Base-by-base conservation (phyloP, 257 asterid genomes). In the Verbascum thapsus region DNA sequence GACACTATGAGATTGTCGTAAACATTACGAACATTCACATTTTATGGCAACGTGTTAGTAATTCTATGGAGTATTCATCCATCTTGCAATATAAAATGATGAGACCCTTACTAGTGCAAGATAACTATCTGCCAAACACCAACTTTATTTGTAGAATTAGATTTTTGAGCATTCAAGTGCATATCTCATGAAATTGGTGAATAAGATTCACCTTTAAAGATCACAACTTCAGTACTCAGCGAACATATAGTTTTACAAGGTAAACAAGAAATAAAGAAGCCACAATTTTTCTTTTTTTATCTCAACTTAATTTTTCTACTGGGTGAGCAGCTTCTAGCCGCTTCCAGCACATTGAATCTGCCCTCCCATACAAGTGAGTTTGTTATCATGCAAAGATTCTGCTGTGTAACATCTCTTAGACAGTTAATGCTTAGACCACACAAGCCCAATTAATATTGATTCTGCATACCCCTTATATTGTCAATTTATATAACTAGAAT, bases 1-100 rank as follows among this genome's bases (percentile, higher is more conserved):
- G 35, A 61, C 7, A 19, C 10, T 49, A 55, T 58, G 44, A 75
- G 65, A 42, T 20, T 48, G 44, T 13, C 16, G 20, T 22, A 55
- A 2, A 3, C 48, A 37, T 17, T 16, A 38, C 18, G 16, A 38
- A 63, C 40, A 26, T 12, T 22, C 43, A 49, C 22, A 41, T 47
- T 34, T 48, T 48, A 53, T 1, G 17, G 54, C 22, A 53, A 34
- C 66, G 38, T 18, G 7, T 10, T 8, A n/a, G 23, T 34, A 18
- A 41, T 13, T 40, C n/a, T 3, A 51, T 18, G 43, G 43, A 16
- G 11, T 52, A 15, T 23, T 26, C 38, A 58, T 32, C 47, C 8
- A 13, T 8, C 19, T 39, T 8, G 48, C 45, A 8, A 16, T 35
- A 59, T 37, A 51, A 15, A 55, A 34, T 15, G 40, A 54, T 30